These are phyloP conservation scores for Liriodendron chinense DNA, from an alignment of 164 flowering plant species.

Conservation along the genomic window DNA sequence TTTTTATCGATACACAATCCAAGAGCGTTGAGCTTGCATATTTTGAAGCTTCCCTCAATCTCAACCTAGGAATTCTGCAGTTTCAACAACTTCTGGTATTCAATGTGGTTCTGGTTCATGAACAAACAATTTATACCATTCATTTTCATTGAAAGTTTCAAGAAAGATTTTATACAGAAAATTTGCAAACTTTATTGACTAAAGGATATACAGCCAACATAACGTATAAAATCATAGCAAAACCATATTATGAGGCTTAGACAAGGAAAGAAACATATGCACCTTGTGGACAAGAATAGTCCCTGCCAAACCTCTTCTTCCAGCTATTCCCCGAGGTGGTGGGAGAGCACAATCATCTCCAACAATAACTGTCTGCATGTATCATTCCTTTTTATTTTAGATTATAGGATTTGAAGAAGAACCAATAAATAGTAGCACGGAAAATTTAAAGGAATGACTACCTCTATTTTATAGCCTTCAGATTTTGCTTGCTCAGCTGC, in stretches of 20 bases:
- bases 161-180: no score
- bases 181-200: no score
- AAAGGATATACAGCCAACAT: not conserved
- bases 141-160: not conserved
- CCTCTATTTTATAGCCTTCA: conserved; percentile 94
- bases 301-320: conserved; percentile 97
- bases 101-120: not conserved
- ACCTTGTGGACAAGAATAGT: conserved; percentile 93
- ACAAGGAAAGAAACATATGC: conserved; percentile 5
- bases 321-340: conserved; percentile 93
- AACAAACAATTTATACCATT: no score
- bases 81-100: not conserved
- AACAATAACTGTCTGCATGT: conserved; percentile 75
- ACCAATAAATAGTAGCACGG: not conserved
- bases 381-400: not conserved
- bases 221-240: not conserved
- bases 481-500: conserved; percentile 97
- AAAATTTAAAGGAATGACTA: conserved; percentile 16
- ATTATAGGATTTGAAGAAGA: not conserved
- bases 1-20: no score
- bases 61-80: not conserved
- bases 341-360: conserved; percentile 99
- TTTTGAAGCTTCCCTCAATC: not conserved
- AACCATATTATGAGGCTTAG: not conserved
- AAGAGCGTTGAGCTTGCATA: not conserved